phyloP scores from a whole-genome alignment of 306 rosid genomes.

The Prunus campanulata region DNA sequence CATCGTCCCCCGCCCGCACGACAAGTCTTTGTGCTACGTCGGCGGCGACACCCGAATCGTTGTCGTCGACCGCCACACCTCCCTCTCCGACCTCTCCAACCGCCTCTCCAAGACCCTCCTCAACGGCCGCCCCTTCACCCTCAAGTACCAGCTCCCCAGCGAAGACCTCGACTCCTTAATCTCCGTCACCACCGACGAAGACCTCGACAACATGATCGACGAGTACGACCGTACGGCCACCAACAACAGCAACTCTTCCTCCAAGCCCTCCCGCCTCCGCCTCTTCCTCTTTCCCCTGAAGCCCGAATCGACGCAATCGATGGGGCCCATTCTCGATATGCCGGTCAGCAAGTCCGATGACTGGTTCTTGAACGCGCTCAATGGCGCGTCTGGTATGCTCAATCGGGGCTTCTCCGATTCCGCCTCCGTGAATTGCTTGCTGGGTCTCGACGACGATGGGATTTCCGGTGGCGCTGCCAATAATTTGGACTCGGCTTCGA shows the following conservation, averaged over 20 bases:
- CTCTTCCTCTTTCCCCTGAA: constrained; percentile 65
- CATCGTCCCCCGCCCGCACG: constrained; percentile 95
- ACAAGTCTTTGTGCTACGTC: constrained; percentile 87
- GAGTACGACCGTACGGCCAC: constrained; percentile 79
- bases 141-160: constrained; percentile 89
- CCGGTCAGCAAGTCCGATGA: constrained; percentile 60
- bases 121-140: constrained; percentile 53
- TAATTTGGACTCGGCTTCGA: constrained; percentile 45
- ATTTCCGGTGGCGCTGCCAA: constrained; percentile 25
- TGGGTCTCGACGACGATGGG: constrained; percentile 72
- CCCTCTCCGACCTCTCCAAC: constrained; percentile 64
- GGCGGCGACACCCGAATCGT: constrained; percentile 93
- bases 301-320: constrained; percentile 82
- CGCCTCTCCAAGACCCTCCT: constrained; percentile 80
- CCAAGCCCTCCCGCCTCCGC: constrained; percentile 76
- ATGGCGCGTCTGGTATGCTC: constrained; percentile 56
- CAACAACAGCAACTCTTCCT: constrained; percentile 11
- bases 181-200: constrained; percentile 89
- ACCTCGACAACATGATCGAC: constrained; percentile 93
- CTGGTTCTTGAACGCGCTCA: constrained; percentile 80
- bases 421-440: constrained; percentile 72
- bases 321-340: constrained; percentile 69
- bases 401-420: constrained; percentile 79
- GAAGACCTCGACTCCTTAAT: constrained; percentile 92
- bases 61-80: constrained; percentile 64